A percentile compares a stretch with the other conserved stretches of the same genome.
Conservation (phyloP, 2,329 filamentous ascomycete genomes). For the Bertia moriformis region DNA sequence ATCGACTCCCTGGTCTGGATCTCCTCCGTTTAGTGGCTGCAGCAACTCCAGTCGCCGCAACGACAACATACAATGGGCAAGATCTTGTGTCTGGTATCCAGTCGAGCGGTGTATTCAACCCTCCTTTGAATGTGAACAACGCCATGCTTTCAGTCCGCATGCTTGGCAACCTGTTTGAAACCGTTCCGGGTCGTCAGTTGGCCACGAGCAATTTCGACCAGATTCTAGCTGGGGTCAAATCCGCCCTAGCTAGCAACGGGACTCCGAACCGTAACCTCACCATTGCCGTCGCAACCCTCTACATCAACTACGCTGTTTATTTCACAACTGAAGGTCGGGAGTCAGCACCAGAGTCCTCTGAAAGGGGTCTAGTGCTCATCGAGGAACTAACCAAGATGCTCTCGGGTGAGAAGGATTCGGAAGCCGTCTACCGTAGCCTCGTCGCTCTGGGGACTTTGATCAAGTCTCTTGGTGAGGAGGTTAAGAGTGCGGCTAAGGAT, state of each 20-base stretch:
- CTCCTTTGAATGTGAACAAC: slow-evolving; percentile 59
- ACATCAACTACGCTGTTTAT: slow-evolving; percentile 73
- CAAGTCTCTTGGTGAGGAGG: not conserved
- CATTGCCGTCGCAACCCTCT: slow-evolving; percentile 67
- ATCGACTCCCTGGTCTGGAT: not conserved
- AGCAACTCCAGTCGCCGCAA: not conserved
- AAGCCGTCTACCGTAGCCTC: slow-evolving; percentile 69
- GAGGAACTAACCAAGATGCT: slow-evolving; percentile 50
- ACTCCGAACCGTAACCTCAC: slow-evolving; percentile 67
- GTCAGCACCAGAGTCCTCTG: slow-evolving; percentile 25
- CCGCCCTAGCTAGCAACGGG: slow-evolving; percentile 36
- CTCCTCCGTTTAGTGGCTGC: not conserved
- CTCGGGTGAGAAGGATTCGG: slow-evolving; percentile 55
- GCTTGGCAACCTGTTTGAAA: slow-evolving; percentile 72
- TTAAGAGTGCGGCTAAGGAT: not conserved
- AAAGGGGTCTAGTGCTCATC: slow-evolving; percentile 36
- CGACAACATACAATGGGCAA: slow-evolving; percentile 34
- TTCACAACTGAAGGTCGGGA: slow-evolving; percentile 28
- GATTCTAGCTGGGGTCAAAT: slow-evolving; percentile 47
- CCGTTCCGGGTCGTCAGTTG: slow-evolving; percentile 53
- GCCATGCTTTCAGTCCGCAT: slow-evolving; percentile 74
- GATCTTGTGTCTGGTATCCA: slow-evolving; percentile 26
- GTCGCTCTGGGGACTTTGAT: slow-evolving; percentile 67
- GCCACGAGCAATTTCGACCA: slow-evolving; percentile 43
- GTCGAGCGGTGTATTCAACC: slow-evolving; percentile 26